Base-by-base conservation (phyloP, 2,329 filamentous ascomycete genomes). In the Drechmeria coniospora region DNA sequence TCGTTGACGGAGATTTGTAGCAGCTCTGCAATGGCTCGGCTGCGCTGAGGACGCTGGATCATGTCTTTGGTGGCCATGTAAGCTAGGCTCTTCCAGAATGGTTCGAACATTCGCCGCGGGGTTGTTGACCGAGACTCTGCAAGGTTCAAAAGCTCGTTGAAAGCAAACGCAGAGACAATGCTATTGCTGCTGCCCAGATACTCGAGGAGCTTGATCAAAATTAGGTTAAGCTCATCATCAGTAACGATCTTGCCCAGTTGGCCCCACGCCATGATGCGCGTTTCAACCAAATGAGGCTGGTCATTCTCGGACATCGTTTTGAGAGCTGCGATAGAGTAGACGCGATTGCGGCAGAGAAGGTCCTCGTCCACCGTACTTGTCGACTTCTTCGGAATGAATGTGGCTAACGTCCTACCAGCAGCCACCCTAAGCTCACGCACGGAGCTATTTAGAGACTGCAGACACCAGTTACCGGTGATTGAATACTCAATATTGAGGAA, bases 21-120 rank as follows among this genome's bases (percentile, higher is more conserved):
- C 17, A 95, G 54, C 37, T 92, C 83, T 15, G 84, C 82, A 26
- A 95, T 64, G 24, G 79, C 66, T 30, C 80, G 74, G 25, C 75
- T 77, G 44, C 86, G 79, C 41, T 90, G 81, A n/a, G 90, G 87
- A 25, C 78, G 71, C 26, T 69, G 65, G 14, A 77, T 65, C 34
- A 95, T 65, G 41, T 93, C 82, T 47, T 84, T 87, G 16, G 90
- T 77, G 2, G 82, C 75, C 27, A 76, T 68, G 33, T 87, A 78
- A 1, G 83, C 86, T 24, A 98, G 62, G 17, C 70, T 87, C 38
- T 74, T 72, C 86, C 87, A 95, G 49, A 84, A 95, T 1, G 87
- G 84, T 30, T 76, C 73, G 31, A 95, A 76, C 1, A 98, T 58
- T 11, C 74, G 70, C 16, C 67, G 63, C 2, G 76, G 66, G 2